Evolutionary conservation across 139 green algal species (phyloP).

Genomic region (Limnomonas spitsbergensis): DNA sequence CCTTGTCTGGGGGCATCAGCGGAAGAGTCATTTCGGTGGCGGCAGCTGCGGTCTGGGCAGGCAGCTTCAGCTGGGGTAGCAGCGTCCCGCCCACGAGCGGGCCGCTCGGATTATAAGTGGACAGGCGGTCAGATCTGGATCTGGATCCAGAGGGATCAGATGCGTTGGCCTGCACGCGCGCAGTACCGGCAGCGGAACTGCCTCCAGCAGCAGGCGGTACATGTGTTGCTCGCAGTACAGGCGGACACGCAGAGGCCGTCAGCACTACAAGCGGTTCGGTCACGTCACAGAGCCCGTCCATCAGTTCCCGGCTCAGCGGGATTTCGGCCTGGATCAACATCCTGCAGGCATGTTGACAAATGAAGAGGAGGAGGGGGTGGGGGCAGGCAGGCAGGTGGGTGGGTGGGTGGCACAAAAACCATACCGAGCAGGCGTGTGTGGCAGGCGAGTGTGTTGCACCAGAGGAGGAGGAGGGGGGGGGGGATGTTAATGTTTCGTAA

Average conservation of each 20-base stretch:
- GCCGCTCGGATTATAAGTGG: no score
- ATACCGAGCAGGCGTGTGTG: no score
- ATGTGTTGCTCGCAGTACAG: background rate
- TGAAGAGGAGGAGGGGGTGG: no score
- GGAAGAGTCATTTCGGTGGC: no score
- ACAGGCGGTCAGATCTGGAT: background rate
- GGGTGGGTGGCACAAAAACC: no score
- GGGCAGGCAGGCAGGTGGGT: background rate
- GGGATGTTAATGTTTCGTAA: no score
- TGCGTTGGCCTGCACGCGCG: background rate
- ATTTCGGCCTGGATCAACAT: background rate
- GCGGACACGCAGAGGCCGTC: background rate
- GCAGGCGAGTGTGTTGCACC: no score
- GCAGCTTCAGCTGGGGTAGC: background rate
- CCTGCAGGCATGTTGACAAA: background rate
- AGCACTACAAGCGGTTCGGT: background rate
- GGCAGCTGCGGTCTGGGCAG: no score
- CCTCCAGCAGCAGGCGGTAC: no score
- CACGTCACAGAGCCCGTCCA: constrained; percentile 1
- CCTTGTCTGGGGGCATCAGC: no score
- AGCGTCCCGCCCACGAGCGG: background rate
- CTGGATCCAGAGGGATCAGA: background rate
- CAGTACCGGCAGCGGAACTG: no score
- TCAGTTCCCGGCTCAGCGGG: background rate
- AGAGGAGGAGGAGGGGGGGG: no score